Conservation (phyloP, 768 basidiomycete genomes). For the Agrocybe praecox region DNA sequence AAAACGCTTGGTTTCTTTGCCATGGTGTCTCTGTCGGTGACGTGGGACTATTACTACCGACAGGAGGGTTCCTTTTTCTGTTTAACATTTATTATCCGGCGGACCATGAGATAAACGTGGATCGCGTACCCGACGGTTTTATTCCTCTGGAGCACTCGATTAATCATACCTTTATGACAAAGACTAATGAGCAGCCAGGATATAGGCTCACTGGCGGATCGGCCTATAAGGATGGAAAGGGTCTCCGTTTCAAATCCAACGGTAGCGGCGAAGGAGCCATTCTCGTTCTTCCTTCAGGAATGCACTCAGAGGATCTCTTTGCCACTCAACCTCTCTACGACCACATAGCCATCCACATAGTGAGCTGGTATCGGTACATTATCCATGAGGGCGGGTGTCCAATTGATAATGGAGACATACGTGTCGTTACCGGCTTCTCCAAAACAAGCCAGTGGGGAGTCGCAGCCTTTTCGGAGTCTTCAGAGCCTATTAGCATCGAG, state of each 20-base stretch:
- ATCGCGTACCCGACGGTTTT: constrained; percentile 10
- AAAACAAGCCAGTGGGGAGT: neutral
- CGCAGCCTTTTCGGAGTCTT: neutral
- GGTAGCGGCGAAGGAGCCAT: neutral
- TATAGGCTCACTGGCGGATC: neutral
- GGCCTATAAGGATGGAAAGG: neutral
- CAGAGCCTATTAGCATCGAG: neutral
- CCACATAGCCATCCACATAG: neutral
- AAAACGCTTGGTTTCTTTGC: constrained; percentile 10
- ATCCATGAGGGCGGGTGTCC: neutral
- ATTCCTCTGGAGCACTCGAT: neutral
- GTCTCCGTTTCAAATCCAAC: neutral
- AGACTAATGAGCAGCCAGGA: neutral
- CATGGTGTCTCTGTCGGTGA: constrained; percentile 17
- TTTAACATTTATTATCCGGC: constrained; percentile 18
- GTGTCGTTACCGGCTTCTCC: neutral
- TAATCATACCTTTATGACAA: neutral
- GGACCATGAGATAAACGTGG: constrained; percentile 14
- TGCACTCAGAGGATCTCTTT: neutral
- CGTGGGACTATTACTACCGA: constrained; percentile 11
- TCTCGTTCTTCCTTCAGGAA: neutral
- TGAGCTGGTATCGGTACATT: neutral
- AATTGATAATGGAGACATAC: neutral
- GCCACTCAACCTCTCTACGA: neutral
- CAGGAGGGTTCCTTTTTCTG: constrained; percentile 15